Evolutionary conservation across 768 basidiomycete species (phyloP), one percentile per base, ranked within the genome.

Genomic region (Mycena galopus): DNA sequence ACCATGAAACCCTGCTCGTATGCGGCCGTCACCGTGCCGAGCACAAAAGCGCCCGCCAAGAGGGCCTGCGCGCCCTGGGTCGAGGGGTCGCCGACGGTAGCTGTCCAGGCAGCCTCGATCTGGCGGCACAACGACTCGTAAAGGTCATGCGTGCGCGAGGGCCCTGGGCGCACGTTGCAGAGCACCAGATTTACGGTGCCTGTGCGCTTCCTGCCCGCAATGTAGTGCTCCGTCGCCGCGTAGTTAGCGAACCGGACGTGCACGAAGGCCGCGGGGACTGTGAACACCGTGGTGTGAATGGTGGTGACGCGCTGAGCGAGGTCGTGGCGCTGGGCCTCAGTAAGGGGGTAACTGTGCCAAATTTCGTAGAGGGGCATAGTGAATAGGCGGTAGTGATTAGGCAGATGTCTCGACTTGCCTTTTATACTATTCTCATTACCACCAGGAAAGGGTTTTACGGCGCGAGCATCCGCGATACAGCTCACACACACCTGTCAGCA

Each of bases 291-390:
- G 64, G 53, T 42, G 37, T 65, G 64, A 58, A 66, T 66, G 55
- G 65, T 14, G 65, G 65, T 66, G 56, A 66, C 58, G 65, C 65
- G 65, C 55, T 66, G 65, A 56, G 65, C 65, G 56, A 66, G 65
- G 65, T 66, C 65, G 65, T 35, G 35, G 55, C 65, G 65, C 65
- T 66, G 65, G 65, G 65, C 30, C 65, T 66, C 65, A 51, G 37
- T 56, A 51, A 66, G 65, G 29, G 65, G 65, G 65, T 66, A 66
- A 51, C 65, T 66, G 56, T 66, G 56, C 65, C 65, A 66, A 66
- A 66, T 56, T 66, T 66, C 56, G 65, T 66, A 66, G 56, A 66
- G 65, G 56, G 65, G 64, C 65, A 66, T 66, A 29, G 25, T 58
- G 33, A 57, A 66, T 66, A 66, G 65, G 42, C 33, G 19, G 55